Base-by-base conservation (phyloP, 805 yeast genomes). In the Saccharomycopsis sp. region DNA sequence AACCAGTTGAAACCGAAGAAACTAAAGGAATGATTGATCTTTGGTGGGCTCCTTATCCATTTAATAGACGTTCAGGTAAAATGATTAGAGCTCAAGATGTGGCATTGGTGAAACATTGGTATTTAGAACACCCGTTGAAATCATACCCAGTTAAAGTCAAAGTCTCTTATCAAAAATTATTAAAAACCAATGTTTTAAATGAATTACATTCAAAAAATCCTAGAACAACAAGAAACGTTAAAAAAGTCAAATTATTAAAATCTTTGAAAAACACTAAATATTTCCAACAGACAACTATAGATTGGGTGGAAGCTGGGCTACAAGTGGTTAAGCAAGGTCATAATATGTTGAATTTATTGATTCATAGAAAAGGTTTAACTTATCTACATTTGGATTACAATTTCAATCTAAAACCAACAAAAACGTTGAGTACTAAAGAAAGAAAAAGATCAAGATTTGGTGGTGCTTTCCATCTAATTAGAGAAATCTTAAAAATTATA, bases 291-390 rank as follows among this genome's bases (percentile, higher is more conserved):
- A 89, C 98, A 0, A 70, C 88, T 0, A 78, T 92, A 37, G 98
- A 92, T 59, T 92, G 99, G 99, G 92, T 89, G 2, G 99, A 92
- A 58, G 98, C 97, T 1, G 98, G 96, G 21, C 64, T 92, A 42
- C 97, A 92, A 60, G 76, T 92, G 2, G 83, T 95, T 53, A 72
- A 76, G 29, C 99, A 92, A 59, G 98, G 98, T 2, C 84, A 79
- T 59, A 89, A 86, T 51, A 88, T 89, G 94, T 67, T 92, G 35
- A 88, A 87, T 57, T 62, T 92, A 27, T 64, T 92, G 49, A 86
- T 92, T 37, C 97, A 92, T 57, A 74, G 87, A 52, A 79, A 83
- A 50, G 97, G 97, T 0, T 63, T 92, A 28, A 87, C 96, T 0
- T 92, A 87, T 55, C 63, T 92, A 45, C 99, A 92, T 63, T 64